Conservation (phyloP, 2,329 filamentous ascomycete genomes). For the Talaromyces islandicus region DNA sequence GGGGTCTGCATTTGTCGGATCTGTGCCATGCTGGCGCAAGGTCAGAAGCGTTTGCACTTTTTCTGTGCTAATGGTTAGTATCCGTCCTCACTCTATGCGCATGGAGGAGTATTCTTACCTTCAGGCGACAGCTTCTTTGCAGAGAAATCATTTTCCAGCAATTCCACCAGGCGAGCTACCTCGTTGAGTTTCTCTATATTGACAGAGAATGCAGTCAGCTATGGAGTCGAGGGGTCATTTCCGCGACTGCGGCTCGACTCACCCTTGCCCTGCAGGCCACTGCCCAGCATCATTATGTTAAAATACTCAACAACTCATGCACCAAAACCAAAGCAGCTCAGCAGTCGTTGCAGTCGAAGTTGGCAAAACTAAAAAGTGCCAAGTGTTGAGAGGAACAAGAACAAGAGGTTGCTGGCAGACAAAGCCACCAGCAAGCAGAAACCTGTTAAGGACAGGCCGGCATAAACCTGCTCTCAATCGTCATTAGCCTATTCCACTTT, state of each 20-base stretch:
- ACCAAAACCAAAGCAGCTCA: background rate
- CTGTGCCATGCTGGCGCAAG: slow-evolving; percentile 73
- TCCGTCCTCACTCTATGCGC: background rate
- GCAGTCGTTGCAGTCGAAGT: background rate
- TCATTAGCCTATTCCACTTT: background rate
- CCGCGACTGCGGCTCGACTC: background rate
- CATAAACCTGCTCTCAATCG: background rate
- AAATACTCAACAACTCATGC: background rate
- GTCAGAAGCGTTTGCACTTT: slow-evolving; percentile 46
- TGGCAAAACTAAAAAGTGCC: too few relatives aligned
- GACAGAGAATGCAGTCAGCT: background rate
- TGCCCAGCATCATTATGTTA: background rate
- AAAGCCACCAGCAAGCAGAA: background rate
- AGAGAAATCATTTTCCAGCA: slow-evolving; percentile 57
- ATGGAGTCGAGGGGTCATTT: background rate
- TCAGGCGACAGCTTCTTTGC: slow-evolving; percentile 53
- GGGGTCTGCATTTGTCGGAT: slow-evolving; percentile 64
- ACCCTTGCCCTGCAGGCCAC: slow-evolving; percentile 6
- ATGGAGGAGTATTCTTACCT: slow-evolving; percentile 40
- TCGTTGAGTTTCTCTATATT: slow-evolving; percentile 59
- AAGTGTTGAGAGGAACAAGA: background rate
- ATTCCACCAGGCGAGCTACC: slow-evolving; percentile 59
- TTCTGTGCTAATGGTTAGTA: slow-evolving; percentile 19
- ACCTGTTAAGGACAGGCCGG: background rate
- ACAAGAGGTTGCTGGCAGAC: background rate